phyloP scores from a whole-genome alignment of 805 yeast genomes.

The Candida bentonensis region DNA sequence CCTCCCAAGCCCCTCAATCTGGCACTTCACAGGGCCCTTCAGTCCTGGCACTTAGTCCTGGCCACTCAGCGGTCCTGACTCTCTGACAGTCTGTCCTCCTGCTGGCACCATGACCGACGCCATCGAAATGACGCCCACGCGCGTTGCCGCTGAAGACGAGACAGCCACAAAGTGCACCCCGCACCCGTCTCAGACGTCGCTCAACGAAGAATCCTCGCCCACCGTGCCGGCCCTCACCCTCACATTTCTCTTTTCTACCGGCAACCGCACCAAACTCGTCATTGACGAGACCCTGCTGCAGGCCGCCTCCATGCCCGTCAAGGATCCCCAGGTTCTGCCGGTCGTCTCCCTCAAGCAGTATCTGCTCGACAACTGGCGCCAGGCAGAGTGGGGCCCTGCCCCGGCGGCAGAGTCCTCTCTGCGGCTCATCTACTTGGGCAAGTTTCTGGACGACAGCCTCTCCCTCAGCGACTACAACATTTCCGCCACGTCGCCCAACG shows the following conservation, averaged over 20 bases:
- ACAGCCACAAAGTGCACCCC: constrained; percentile 1
- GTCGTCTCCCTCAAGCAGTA: constrained; percentile 11
- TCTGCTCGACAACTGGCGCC: constrained; percentile 13
- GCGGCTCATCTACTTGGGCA: constrained; percentile 22
- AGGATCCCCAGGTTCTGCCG: constrained; percentile 9
- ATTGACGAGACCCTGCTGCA: not conserved
- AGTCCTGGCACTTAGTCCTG: no score
- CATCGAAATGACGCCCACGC: not conserved
- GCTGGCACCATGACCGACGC: not conserved
- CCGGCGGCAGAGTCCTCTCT: constrained; percentile 10
- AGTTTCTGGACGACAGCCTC: constrained; percentile 14
- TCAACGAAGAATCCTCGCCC: not conserved
- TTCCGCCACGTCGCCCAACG: constrained; percentile 11
- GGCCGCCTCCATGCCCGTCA: constrained; percentile 6
- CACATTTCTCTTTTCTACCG: not conserved
- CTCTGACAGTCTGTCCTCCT: not conserved
- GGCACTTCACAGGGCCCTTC: no score
- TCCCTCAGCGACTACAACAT: constrained; percentile 11
- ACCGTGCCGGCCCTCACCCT: not conserved
- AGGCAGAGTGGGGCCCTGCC: constrained; percentile 12
- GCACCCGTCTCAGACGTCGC: not conserved
- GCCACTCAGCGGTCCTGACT: no score
- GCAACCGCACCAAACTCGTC: not conserved
- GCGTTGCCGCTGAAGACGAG: not conserved
- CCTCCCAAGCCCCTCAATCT: no score